Percentiles rank a stretch among this genome's conserved stretches.
phyloP scores from a whole-genome alignment of 2,329 filamentous ascomycete species.

The Penicillium sp. region DNA sequence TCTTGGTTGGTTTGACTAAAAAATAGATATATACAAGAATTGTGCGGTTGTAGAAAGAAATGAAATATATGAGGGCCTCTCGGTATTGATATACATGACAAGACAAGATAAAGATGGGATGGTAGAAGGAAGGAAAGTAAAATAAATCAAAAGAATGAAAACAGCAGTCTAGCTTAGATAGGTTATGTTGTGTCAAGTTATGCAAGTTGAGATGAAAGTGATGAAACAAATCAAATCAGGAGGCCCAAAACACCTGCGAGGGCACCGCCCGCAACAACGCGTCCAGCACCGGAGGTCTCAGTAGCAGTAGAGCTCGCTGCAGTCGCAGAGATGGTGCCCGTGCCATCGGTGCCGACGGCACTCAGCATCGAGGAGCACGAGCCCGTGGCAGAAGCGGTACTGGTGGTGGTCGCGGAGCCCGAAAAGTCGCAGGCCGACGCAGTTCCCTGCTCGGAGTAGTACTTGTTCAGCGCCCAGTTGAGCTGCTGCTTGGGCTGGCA shows the following conservation, averaged over 20 bases:
- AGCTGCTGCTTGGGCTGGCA: slow-evolving; percentile 49
- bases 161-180: no score
- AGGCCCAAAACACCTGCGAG: neutral
- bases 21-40: neutral
- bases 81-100: neutral
- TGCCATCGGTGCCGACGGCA: slow-evolving; percentile 46
- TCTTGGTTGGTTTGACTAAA: neutral
- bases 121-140: neutral
- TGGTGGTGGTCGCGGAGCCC: slow-evolving; percentile 46
- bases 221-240: neutral
- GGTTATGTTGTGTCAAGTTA: no score
- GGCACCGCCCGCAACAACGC: neutral
- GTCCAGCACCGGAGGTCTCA: neutral
- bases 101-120: neutral
- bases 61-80: neutral
- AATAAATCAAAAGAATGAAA: no score
- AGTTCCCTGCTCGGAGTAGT: slow-evolving; percentile 47
- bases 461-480: slow-evolving; percentile 50
- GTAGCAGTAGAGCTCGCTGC: neutral
- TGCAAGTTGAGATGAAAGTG: no score
- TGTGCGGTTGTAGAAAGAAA: neutral
- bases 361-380: slow-evolving; percentile 44
- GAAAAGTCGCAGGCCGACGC: slow-evolving; percentile 48
- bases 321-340: slow-evolving; percentile 42
- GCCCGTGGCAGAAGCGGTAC: slow-evolving; percentile 40